phyloP scores from a whole-genome alignment of 2,329 filamentous ascomycete genomes.

The Phyllosticta citriasiana region DNA sequence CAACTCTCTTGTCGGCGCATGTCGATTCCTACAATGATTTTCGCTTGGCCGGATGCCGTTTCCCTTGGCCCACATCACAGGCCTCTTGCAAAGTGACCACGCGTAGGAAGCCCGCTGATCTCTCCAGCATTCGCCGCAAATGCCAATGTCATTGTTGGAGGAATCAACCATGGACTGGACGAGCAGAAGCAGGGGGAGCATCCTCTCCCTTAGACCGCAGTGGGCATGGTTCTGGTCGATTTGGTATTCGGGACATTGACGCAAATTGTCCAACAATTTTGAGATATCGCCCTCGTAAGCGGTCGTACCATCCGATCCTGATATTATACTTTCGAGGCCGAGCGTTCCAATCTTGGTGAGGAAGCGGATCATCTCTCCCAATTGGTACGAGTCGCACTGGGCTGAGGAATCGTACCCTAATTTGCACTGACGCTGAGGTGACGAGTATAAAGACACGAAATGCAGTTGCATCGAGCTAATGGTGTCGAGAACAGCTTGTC shows the following conservation, averaged over 20 bases:
- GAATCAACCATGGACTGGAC: slow-evolving; percentile 37
- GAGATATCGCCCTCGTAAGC: slow-evolving; percentile 52
- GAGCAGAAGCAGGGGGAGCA: slow-evolving; percentile 57
- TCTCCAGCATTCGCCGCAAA: slow-evolving; percentile 38
- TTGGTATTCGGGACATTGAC: slow-evolving; percentile 62
- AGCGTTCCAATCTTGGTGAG: slow-evolving; percentile 52
- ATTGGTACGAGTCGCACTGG: slow-evolving; percentile 67
- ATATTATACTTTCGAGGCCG: slow-evolving; percentile 40
- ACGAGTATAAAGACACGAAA: slow-evolving; percentile 58
- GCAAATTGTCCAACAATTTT: slow-evolving; percentile 49
- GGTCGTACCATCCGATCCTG: slow-evolving; percentile 33
- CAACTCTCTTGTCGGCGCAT: slow-evolving; percentile 21
- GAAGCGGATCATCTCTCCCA: slow-evolving; percentile 69
- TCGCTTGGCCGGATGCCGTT: not conserved
- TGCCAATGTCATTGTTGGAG: slow-evolving; percentile 25
- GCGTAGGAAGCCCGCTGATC: slow-evolving; percentile 29
- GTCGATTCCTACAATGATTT: not conserved
- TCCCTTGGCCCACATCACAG: slow-evolving; percentile 31
- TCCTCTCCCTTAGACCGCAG: slow-evolving; percentile 57
- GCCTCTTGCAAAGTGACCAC: slow-evolving; percentile 36
- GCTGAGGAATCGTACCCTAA: slow-evolving; percentile 63
- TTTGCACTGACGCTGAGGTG: slow-evolving; percentile 58
- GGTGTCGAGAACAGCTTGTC: slow-evolving; percentile 57
- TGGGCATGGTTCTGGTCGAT: slow-evolving; percentile 64
- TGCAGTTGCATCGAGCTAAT: slow-evolving; percentile 59